Conservation (phyloP, 2,329 filamentous ascomycete genomes). For the Apiospora kogelbergensis region DNA sequence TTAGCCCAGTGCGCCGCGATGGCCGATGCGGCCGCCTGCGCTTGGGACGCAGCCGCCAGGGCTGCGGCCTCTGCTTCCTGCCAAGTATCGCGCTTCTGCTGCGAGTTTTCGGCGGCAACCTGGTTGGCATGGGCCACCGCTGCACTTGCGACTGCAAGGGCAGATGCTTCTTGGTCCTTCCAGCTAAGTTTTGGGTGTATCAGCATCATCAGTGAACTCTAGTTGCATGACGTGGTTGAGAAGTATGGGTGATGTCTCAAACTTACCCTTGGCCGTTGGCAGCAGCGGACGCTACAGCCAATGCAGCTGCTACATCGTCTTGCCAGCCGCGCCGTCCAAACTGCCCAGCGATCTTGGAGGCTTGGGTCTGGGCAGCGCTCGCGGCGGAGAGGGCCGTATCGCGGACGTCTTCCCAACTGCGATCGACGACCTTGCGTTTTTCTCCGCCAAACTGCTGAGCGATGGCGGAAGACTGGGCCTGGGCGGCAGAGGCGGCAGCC, state of each 20-base stretch:
- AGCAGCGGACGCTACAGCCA: constrained; percentile 13
- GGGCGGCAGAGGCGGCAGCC: constrained; percentile 16
- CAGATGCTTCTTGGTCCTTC: constrained; percentile 7
- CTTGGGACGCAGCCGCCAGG: neutral
- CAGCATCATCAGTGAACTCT: neutral
- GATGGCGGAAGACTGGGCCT: constrained; percentile 18
- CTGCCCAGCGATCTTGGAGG: constrained; percentile 17
- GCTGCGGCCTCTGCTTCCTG: neutral
- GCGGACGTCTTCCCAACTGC: constrained; percentile 13
- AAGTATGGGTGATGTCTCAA: too few relatives aligned
- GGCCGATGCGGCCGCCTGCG: neutral
- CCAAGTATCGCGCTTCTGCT: neutral
- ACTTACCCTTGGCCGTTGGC: neutral
- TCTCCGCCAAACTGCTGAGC: constrained; percentile 13
- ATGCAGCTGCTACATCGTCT: constrained; percentile 3
- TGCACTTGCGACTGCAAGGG: constrained; percentile 12
- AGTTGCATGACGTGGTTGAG: too few relatives aligned
- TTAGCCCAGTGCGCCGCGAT: constrained; percentile 3
- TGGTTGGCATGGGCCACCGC: constrained; percentile 14
- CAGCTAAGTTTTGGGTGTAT: neutral
- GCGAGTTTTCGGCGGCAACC: constrained; percentile 13
- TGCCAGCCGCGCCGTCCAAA: constrained; percentile 17
- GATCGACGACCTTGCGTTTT: neutral
- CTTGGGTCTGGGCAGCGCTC: constrained; percentile 16
- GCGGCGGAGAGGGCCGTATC: constrained; percentile 17